Conservation (phyloP, 1,284 basidiomycete genomes). For the Sporisorium sorghi region DNA sequence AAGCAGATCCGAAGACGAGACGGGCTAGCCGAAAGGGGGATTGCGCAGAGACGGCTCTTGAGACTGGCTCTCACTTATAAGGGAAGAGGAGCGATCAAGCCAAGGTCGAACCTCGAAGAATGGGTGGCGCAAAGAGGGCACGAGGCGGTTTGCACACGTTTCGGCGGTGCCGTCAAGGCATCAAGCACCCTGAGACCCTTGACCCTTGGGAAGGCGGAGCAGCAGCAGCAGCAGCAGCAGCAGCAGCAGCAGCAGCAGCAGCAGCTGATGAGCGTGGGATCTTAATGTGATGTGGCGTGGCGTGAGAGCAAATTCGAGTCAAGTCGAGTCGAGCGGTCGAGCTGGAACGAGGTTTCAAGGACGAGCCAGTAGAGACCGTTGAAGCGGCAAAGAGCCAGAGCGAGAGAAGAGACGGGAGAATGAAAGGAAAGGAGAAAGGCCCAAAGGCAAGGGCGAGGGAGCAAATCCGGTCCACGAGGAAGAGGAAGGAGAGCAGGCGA, state of each 20-base stretch:
- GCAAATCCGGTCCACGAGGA: background rate
- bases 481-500: background rate
- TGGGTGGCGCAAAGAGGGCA: background rate
- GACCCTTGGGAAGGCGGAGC: background rate
- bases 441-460: background rate
- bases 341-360: conserved; percentile 1
- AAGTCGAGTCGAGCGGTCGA: background rate
- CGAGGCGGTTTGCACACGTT: background rate
- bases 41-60: background rate
- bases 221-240: background rate
- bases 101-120: background rate
- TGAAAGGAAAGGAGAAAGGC: background rate
- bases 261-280: too few relatives aligned
- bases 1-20: too few relatives aligned
- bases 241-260: background rate
- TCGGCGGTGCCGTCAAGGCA: background rate
- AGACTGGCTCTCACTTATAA: too few relatives aligned
- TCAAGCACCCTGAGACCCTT: background rate
- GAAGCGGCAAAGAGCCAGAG: background rate
- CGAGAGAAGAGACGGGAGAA: background rate
- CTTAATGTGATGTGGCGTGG: background rate
- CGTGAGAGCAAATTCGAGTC: too few relatives aligned
- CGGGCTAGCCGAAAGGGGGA: background rate
- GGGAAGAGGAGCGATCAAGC: background rate
- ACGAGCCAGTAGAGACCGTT: background rate